These are phyloP conservation scores for Cordyceps javanica DNA, from an alignment of 2,329 filamentous ascomycete genomes.

Conservation along the genomic window DNA sequence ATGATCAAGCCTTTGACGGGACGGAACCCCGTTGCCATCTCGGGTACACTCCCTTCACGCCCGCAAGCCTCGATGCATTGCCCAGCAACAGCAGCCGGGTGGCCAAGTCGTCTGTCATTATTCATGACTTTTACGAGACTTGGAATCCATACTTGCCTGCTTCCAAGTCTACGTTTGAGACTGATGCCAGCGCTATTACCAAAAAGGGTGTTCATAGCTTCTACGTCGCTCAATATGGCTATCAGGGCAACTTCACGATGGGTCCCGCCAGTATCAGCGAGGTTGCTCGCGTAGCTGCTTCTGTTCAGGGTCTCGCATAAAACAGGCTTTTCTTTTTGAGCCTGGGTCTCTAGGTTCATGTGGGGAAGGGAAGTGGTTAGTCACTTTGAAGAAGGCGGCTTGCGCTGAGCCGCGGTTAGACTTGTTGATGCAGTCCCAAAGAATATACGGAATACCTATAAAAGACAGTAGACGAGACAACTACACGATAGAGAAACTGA, in stretches of 20 bases:
- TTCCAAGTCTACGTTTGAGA: not conserved
- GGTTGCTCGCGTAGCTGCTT: not conserved
- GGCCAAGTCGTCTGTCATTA: not conserved
- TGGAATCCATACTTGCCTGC: constrained; percentile 1
- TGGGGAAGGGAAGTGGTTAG: too few species aligned
- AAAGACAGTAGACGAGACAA: too few species aligned
- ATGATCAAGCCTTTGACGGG: not conserved
- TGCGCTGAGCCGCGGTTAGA: too few species aligned
- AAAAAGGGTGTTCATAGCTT: constrained; percentile 5
- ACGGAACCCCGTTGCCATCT: not conserved
- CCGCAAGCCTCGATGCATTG: not conserved
- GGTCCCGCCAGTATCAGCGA: not conserved
- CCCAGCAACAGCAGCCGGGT: not conserved
- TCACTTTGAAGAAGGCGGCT: too few species aligned
- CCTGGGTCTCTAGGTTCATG: too few species aligned
- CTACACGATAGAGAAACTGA: too few species aligned
- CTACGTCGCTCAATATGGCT: constrained; percentile 2
- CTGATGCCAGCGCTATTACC: not conserved
- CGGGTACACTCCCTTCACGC: constrained; percentile 1
- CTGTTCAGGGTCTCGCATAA: not conserved
- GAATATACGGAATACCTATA: too few species aligned
- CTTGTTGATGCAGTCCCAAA: too few species aligned
- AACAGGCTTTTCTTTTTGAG: too few species aligned
- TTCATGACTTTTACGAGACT: constrained; percentile 9
- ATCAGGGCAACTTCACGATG: constrained; percentile 4